These are phyloP conservation scores for Yamadazyma sp. DNA, from an alignment of 805 yeast genomes.

Conservation along the genomic window DNA sequence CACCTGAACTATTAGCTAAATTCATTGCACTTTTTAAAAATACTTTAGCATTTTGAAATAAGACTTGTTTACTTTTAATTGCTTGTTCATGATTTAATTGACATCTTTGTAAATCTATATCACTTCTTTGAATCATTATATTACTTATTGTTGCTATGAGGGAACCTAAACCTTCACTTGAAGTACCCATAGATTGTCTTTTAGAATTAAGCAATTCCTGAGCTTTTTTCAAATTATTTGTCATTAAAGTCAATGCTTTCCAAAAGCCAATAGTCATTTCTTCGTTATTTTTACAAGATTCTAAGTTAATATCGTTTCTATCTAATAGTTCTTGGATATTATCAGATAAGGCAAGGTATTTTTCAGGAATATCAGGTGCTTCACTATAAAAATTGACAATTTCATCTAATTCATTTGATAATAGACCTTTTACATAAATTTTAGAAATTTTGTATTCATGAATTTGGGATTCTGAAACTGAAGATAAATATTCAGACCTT, in stretches of 20 bases:
- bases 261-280: conserved; percentile 27
- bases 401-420: conserved; percentile 20
- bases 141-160: conserved; percentile 37
- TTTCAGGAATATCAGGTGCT: conserved; percentile 29
- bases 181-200: conserved; percentile 14
- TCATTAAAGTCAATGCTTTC: conserved; percentile 39
- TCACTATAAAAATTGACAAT: conserved; percentile 33
- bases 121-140: conserved; percentile 49
- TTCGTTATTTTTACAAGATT: conserved; percentile 5
- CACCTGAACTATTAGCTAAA: conserved; percentile 46
- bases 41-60: conserved; percentile 38
- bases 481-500: conserved; percentile 22
- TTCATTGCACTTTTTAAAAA: conserved; percentile 46
- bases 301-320: conserved; percentile 21
- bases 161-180: conserved; percentile 26
- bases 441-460: conserved; percentile 31
- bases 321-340: conserved; percentile 44
- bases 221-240: conserved; percentile 34
- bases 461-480: conserved; percentile 24
- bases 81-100: conserved; percentile 31
- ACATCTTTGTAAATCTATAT: conserved; percentile 50
- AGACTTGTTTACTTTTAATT: conserved; percentile 22
- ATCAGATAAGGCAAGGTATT: conserved; percentile 41
- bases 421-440: conserved; percentile 25
- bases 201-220: conserved; percentile 28